A percentile compares a stretch with the other conserved stretches of the same genome.
phyloP scores from a whole-genome alignment of 257 asterid species.

The Fraxinus excelsior region DNA sequence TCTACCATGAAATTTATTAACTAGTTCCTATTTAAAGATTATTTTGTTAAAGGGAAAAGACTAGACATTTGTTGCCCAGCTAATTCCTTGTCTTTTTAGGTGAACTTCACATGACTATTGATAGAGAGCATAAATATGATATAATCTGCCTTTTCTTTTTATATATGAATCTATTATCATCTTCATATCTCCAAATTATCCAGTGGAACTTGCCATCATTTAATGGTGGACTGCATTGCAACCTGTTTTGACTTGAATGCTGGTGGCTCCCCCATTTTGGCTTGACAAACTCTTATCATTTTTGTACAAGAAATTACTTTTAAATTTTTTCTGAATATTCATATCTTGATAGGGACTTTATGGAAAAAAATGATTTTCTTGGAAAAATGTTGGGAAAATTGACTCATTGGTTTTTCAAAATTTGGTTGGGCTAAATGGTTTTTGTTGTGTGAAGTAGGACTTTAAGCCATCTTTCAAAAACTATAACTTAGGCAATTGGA shows the following conservation, averaged over 20 bases:
- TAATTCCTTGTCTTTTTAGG: neutral
- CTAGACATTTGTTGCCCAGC: neutral
- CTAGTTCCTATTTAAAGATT: neutral
- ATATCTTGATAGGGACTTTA: conserved; percentile 10
- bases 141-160: neutral
- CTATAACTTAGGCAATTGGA: conserved; percentile 10
- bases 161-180: neutral
- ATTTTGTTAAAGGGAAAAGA: neutral
- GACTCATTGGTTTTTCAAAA: neutral
- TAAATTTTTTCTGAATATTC: neutral
- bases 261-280: neutral
- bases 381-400: conserved; percentile 12
- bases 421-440: conserved; percentile 5
- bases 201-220: neutral
- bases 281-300: neutral
- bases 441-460: conserved; percentile 21
- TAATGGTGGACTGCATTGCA: neutral
- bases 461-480: conserved; percentile 26
- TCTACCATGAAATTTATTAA: neutral
- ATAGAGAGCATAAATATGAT: neutral
- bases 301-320: neutral
- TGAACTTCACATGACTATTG: neutral
- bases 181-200: neutral
- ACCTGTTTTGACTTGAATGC: neutral
- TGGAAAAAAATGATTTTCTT: conserved; percentile 6